Conservation (phyloP, 2,329 filamentous ascomycete species). For the Venturia oleaginea region DNA sequence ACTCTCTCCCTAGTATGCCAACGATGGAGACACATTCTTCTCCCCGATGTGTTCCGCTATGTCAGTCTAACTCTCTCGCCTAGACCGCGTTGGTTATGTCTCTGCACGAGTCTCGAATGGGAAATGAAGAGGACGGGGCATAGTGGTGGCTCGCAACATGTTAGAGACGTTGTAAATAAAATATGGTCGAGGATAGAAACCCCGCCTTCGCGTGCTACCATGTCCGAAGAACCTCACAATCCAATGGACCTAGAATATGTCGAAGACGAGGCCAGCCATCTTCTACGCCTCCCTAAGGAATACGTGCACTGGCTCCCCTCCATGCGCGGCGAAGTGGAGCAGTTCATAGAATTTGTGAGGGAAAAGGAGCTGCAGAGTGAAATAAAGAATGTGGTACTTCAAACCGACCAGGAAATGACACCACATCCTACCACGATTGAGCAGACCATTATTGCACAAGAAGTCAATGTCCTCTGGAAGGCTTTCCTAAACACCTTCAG, state of each 20-base stretch:
- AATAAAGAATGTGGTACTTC: slow-evolving; percentile 11
- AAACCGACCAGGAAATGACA: not conserved
- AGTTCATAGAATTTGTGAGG: slow-evolving; percentile 6
- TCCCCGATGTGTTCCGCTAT: slow-evolving; percentile 27
- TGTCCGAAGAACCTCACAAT: not conserved
- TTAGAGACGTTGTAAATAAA: not conserved
- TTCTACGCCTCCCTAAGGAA: not conserved
- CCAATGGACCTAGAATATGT: not conserved
- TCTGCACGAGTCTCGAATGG: not conserved
- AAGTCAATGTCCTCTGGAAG: not conserved
- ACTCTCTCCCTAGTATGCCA: slow-evolving; percentile 25
- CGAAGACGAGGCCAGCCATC: not conserved
- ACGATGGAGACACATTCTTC: slow-evolving; percentile 24
- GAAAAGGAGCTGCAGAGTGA: not conserved
- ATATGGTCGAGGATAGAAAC: not conserved
- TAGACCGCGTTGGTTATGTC: slow-evolving; percentile 1
- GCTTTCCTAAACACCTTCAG: slow-evolving; percentile 19
- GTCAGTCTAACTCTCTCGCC: slow-evolving; percentile 20
- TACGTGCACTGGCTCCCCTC: slow-evolving; percentile 1
- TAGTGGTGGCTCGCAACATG: not conserved
- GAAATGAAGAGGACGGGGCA: not conserved
- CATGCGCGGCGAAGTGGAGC: not conserved
- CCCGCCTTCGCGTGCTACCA: not conserved
- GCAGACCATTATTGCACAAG: not conserved
- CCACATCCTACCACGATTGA: not conserved